These are phyloP conservation scores for Cercospora brassicicola DNA, from an alignment of 2,329 filamentous ascomycete species.

Conservation along the genomic window DNA sequence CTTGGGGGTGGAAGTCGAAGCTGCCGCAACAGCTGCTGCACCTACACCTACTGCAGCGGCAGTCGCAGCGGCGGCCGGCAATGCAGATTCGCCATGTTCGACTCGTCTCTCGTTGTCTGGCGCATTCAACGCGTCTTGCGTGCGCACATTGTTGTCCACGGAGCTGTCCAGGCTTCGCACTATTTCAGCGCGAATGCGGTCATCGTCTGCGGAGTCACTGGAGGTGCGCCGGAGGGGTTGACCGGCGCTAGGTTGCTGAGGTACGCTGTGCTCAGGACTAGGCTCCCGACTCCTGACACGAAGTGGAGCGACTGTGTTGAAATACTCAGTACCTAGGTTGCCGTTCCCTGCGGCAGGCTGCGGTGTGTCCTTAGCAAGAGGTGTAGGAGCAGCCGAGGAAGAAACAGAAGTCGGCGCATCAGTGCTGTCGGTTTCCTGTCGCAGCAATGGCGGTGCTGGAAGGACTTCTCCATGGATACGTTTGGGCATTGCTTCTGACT, in stretches of 20 bases:
- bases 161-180: conserved; percentile 59
- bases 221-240: conserved; percentile 15
- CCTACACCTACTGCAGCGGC: conserved; percentile 12
- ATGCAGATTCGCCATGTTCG: conserved; percentile 30
- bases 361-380: conserved; percentile 45
- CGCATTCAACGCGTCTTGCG: conserved; percentile 35
- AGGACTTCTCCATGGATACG: conserved; percentile 24
- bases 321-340: conserved; percentile 19
- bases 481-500: conserved; percentile 27
- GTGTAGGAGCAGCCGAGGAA: conserved; percentile 45
- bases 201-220: conserved; percentile 50
- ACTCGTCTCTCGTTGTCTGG: conserved; percentile 29
- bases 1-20: neutral
- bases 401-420: conserved; percentile 27
- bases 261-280: conserved; percentile 32
- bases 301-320: conserved; percentile 27
- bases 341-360: conserved; percentile 33
- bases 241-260: conserved; percentile 9
- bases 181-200: conserved; percentile 71
- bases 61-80: conserved; percentile 28
- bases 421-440: conserved; percentile 26
- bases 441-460: conserved; percentile 21
- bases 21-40: conserved; percentile 6
- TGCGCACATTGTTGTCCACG: conserved; percentile 27
- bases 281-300: conserved; percentile 23